A percentile compares a stretch with the other conserved stretches of the same genome.
phyloP scores from a whole-genome alignment of 2,329 filamentous ascomycete genomes.

The Xylaria digitata region DNA sequence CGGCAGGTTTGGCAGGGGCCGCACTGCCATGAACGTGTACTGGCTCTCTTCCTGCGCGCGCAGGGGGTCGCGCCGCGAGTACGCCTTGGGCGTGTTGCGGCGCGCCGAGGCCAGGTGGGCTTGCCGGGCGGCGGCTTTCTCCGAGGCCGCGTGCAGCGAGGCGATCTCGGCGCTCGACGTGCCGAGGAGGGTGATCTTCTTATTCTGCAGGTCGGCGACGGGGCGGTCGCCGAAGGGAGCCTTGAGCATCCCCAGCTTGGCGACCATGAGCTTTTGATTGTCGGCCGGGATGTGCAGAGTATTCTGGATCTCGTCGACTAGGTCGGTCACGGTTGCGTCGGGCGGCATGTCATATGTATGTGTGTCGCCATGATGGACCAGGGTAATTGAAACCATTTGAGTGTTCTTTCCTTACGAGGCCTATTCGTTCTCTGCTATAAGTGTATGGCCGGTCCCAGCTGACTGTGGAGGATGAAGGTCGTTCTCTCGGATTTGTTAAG shows the following conservation, averaged over 20 bases:
- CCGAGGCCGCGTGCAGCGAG: constrained; percentile 62
- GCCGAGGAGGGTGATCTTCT: constrained; percentile 74
- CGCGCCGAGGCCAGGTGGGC: constrained; percentile 52
- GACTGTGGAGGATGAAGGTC: background rate
- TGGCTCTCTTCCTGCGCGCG: constrained; percentile 65
- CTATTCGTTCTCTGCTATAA: constrained; percentile 38
- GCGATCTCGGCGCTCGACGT: constrained; percentile 69
- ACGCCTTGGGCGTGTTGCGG: constrained; percentile 46
- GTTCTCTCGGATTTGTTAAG: background rate
- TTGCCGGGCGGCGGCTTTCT: constrained; percentile 62
- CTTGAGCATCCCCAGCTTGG: constrained; percentile 73
- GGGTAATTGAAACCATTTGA: constrained; percentile 54
- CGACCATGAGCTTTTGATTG: constrained; percentile 76
- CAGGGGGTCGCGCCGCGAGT: constrained; percentile 48
- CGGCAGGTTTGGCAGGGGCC: constrained; percentile 81
- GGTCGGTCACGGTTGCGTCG: constrained; percentile 65
- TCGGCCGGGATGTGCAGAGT: constrained; percentile 67
- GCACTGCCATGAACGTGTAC: constrained; percentile 85
- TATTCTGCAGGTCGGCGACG: constrained; percentile 61
- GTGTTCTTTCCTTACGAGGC: constrained; percentile 20
- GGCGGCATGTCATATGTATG: constrained; percentile 58
- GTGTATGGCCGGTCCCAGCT: background rate
- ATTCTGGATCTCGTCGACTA: constrained; percentile 68
- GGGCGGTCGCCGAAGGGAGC: constrained; percentile 69
- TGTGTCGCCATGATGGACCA: constrained; percentile 60